Evolutionary conservation across 495 filamentous ascomycete genomes (phyloP).

Genomic region (Cercophora newfieldiana): DNA sequence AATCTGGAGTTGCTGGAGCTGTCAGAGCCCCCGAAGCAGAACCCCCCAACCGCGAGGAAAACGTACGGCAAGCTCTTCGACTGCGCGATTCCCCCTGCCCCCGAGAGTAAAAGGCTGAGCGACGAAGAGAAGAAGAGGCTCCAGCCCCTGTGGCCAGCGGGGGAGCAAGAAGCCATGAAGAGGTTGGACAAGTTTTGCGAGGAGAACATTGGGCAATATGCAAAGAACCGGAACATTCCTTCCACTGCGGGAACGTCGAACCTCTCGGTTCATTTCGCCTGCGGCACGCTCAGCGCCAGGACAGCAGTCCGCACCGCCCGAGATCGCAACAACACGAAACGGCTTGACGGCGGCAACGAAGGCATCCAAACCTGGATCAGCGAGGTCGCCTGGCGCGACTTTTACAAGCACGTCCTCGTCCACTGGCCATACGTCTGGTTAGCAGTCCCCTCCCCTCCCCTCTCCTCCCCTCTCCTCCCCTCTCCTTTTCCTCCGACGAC

Average conservation of each 20-base stretch:
- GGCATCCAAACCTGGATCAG: slow-evolving; percentile 79
- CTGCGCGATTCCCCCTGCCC: slow-evolving; percentile 59
- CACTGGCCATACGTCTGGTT: slow-evolving; percentile 89
- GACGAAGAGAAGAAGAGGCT: slow-evolving; percentile 60
- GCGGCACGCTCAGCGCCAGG: slow-evolving; percentile 74
- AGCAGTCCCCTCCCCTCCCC: slow-evolving; percentile 14
- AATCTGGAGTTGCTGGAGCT: slow-evolving; percentile 65
- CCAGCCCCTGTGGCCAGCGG: slow-evolving; percentile 68
- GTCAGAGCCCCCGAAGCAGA: slow-evolving; percentile 59
- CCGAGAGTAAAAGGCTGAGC: slow-evolving; percentile 63
- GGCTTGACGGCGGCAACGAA: slow-evolving; percentile 64
- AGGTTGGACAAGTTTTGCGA: slow-evolving; percentile 71
- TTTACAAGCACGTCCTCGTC: slow-evolving; percentile 85
- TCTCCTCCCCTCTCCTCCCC: neutral
- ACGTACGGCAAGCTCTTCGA: slow-evolving; percentile 63
- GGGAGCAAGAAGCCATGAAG: slow-evolving; percentile 70
- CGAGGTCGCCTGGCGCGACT: slow-evolving; percentile 90
- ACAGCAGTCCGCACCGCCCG: slow-evolving; percentile 69
- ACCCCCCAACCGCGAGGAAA: slow-evolving; percentile 56
- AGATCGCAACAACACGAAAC: slow-evolving; percentile 65
- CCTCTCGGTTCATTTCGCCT: slow-evolving; percentile 77
- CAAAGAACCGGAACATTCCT: slow-evolving; percentile 61
- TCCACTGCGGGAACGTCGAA: slow-evolving; percentile 63
- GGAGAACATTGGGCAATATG: slow-evolving; percentile 62
- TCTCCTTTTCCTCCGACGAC: slow-evolving; percentile 2